These are phyloP conservation scores for Tylopilus balloui DNA, from an alignment of 768 basidiomycete species.

Conservation along the genomic window DNA sequence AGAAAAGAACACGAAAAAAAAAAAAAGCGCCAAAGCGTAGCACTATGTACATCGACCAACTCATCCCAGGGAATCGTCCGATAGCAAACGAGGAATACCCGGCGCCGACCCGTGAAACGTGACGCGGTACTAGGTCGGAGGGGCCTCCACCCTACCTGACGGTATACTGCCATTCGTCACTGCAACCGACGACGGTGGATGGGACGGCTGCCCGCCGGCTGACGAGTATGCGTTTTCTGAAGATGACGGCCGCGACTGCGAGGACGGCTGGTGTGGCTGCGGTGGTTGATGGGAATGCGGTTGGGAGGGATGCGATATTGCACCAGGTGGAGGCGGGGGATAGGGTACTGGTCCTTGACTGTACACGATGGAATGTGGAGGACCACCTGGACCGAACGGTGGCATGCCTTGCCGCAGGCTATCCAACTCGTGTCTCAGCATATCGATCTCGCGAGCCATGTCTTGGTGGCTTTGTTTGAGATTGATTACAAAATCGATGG, in stretches of 20 bases:
- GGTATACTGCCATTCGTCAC: constrained; percentile 40
- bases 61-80: constrained; percentile 24
- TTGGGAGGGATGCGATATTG: constrained; percentile 41
- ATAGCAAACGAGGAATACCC: constrained; percentile 23
- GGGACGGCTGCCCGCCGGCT: constrained; percentile 32
- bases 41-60: constrained; percentile 30
- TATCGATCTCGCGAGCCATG: constrained; percentile 74
- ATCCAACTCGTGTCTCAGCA: constrained; percentile 72
- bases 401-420: constrained; percentile 54
- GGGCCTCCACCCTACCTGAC: constrained; percentile 40
- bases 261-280: constrained; percentile 30
- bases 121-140: constrained; percentile 31
- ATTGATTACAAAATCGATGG: constrained; percentile 82
- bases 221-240: constrained; percentile 57
- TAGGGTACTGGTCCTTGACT: constrained; percentile 46
- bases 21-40: constrained; percentile 12
- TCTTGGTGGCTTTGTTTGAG: constrained; percentile 76
- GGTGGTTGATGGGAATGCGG: constrained; percentile 31
- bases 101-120: constrained; percentile 13
- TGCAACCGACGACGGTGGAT: constrained; percentile 26
- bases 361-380: constrained; percentile 49
- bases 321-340: constrained; percentile 42
- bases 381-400: constrained; percentile 45
- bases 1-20: constrained; percentile 6
- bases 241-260: constrained; percentile 54